phyloP scores from a whole-genome alignment of 805 yeast species.

The Ogataea nitratoaversa region DNA sequence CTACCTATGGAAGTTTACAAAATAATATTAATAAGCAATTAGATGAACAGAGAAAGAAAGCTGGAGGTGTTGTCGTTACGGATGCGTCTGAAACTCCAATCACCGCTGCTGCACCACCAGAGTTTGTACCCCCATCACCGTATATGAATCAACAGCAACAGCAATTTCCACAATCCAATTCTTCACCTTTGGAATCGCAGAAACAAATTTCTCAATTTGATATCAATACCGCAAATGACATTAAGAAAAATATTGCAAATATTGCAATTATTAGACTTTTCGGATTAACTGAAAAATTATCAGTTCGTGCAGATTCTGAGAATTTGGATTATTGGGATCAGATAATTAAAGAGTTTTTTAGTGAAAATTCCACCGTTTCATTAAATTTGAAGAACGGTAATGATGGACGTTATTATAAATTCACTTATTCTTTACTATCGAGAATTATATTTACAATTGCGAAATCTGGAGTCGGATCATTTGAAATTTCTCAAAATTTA shows the following conservation, averaged over 20 bases:
- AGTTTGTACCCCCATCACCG: not conserved
- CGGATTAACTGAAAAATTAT: slow-evolving; percentile 43
- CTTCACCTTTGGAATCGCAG: slow-evolving; percentile 1
- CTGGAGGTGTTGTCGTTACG: not conserved
- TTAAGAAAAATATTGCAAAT: slow-evolving; percentile 36
- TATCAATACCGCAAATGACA: slow-evolving; percentile 19
- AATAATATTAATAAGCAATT: slow-evolving; percentile 20
- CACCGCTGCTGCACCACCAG: not conserved
- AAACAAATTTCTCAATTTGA: slow-evolving; percentile 5
- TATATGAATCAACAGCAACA: slow-evolving; percentile 5
- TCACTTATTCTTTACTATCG: slow-evolving; percentile 63
- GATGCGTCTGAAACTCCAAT: not conserved
- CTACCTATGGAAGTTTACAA: slow-evolving; percentile 28
- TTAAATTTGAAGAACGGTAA: slow-evolving; percentile 42
- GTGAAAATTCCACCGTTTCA: slow-evolving; percentile 45
- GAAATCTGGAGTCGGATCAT: slow-evolving; percentile 45
- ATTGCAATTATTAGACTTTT: slow-evolving; percentile 47
- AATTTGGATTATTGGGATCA: slow-evolving; percentile 48
- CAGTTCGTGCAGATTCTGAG: slow-evolving; percentile 39
- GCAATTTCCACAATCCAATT: not conserved
- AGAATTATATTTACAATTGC: slow-evolving; percentile 51
- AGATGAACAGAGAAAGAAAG: slow-evolving; percentile 15
- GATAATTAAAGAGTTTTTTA: slow-evolving; percentile 46
- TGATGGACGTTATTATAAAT: slow-evolving; percentile 56
- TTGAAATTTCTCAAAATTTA: slow-evolving; percentile 48